Evolutionary conservation across 2,329 filamentous ascomycete species (phyloP), one percentile per base, ranked within the genome.

Genomic region (Tolypocladium sp.): DNA sequence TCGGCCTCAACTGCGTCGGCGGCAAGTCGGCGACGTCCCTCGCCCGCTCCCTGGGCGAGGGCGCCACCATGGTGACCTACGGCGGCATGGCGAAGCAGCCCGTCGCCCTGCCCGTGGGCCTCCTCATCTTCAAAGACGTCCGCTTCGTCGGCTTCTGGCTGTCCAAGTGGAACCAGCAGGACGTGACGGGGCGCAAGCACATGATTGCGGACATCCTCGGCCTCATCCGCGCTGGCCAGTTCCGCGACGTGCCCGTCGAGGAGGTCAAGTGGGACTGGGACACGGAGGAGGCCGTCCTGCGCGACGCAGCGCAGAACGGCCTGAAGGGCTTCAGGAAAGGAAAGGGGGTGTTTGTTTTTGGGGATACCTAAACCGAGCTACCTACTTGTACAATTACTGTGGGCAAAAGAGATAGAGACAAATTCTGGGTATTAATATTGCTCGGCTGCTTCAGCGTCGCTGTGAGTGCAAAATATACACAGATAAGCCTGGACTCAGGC

Each of bases 81-180:
- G 94, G 94, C 33, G 93, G 90, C 56, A 99, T 99, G 94, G 86
- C 90, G 40, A 90, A 89, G 71, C 88, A 96, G 76, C 92, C 93
- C 0, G 82, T 97, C 33, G 80, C 82, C 8, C 75, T 97, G 62
- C 91, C 93, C 0, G 89, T 92, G 0, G 90, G 89, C 0, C 79
- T 95, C 65, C 78, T 97, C 61, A 99, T 99, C 67, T 99, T 99
- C 78, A 94, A 93, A 74, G 86, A 97, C 66, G 81, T 97, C 57
- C 82, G 84, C 57, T 96, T 97, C 69, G 83, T 90, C 62, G 95
- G 94, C 5, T 99, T 97, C 74, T 99, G 94, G 94, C 86, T 97
- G 30, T 94, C 89, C 69, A 85, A 82, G 61, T 97, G 94, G 93
- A 91, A 89, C 55, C 87, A 92, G 70, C 77, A 81, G 63, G 82